Evolutionary conservation across 495 filamentous ascomycete species (phyloP), one percentile per base, ranked within the genome.

Genomic region (Hyphodiscus hymeniophilus): DNA sequence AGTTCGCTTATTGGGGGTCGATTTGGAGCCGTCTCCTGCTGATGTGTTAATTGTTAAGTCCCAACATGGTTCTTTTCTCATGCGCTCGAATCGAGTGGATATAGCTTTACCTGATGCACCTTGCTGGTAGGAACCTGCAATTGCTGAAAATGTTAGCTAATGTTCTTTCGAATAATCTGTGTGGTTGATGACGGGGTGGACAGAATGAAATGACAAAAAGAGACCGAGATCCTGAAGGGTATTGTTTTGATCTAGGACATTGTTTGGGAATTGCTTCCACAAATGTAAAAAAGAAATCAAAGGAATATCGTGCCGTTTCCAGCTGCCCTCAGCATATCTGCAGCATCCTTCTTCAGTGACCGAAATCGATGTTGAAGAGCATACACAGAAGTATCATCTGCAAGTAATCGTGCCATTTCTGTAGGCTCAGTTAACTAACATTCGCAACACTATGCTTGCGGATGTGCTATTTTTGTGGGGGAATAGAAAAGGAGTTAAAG

Each of bases 361-460:
- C 72, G 63, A 46, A 77, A 63, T 11, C 63, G 65, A 48, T 75
- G 72, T 21, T 75, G 61, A 8, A 75, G 52, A 13, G 66, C 62
- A 8, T 57, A 53, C 11, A 21, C 54, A n/a, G 69, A 67, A 12
- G 69, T 68, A 5, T 57, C 59, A 28, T 64, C 68, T 47, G 58
- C 55, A 18, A 50, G 33, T 48, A 55, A 50, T 22, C 55, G 7
- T 8, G 61, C 62, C 31, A 68, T 63, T 24, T 48, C 65, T 68
- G 46, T 28, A 18, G n/a, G 34, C 17, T 6, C 20, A 7, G 20
- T 40, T 22, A 40, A 40, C 20, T n/a, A n/a, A n/a, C n/a, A n/a
- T n/a, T n/a, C n/a, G n/a, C n/a, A n/a, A n/a, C n/a, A n/a, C n/a
- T n/a, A n/a, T n/a, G n/a, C n/a, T n/a, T n/a, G n/a, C n/a, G n/a